A percentile compares a stretch with the other conserved stretches of the same genome.
phyloP scores from a whole-genome alignment of 306 rosid species.

The Ormosia semicastrata region DNA sequence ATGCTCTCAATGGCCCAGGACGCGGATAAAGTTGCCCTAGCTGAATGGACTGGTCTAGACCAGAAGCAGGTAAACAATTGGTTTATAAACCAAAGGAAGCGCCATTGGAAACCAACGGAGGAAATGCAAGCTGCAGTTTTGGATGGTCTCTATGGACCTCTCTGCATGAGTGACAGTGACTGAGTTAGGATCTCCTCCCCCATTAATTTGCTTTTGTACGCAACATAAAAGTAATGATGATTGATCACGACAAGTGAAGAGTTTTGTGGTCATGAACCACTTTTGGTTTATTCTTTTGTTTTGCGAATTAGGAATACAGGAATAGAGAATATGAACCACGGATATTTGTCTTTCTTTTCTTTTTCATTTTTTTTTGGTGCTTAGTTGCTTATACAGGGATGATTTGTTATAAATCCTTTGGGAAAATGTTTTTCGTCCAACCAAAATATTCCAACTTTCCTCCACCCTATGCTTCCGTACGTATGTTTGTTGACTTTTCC shows the following conservation, averaged over 20 bases:
- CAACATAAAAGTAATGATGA: background rate
- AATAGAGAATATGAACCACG: background rate
- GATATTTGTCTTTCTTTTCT: too few relatives aligned
- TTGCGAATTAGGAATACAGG: background rate
- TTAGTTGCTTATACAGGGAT: too few relatives aligned
- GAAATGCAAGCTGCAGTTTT: slow-evolving; percentile 52
- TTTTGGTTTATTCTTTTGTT: background rate
- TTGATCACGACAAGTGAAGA: background rate
- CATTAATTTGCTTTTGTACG: background rate
- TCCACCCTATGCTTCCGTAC: too few relatives aligned
- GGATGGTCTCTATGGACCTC: slow-evolving; percentile 46
- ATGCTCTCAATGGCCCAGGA: slow-evolving; percentile 39
- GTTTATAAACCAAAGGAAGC: slow-evolving; percentile 90
- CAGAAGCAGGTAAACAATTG: slow-evolving; percentile 79
- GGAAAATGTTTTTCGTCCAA: too few relatives aligned
- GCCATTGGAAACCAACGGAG: slow-evolving; percentile 77
- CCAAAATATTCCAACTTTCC: too few relatives aligned
- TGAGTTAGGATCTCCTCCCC: background rate
- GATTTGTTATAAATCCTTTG: too few relatives aligned
- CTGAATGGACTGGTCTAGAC: slow-evolving; percentile 64
- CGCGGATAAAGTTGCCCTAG: slow-evolving; percentile 61
- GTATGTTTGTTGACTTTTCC: too few relatives aligned
- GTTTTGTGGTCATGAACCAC: background rate
- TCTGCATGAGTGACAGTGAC: slow-evolving; percentile 12
- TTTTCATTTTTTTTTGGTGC: too few relatives aligned